Evolutionary conservation across 1,284 basidiomycete species (phyloP).

Genomic region (Neolentinus lepideus): DNA sequence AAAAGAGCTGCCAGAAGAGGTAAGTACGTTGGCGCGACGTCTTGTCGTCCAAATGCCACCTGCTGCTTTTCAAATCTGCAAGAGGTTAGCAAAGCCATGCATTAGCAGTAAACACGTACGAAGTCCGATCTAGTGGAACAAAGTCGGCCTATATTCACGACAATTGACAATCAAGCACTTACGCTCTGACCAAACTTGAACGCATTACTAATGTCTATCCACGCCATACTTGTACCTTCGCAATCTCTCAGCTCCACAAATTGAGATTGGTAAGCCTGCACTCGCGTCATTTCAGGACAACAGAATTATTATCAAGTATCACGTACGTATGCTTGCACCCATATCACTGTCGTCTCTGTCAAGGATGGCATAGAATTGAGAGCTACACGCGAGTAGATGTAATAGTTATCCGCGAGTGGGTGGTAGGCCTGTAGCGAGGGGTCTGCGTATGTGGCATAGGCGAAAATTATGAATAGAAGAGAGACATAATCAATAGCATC

Average conservation of each 20-base stretch:
- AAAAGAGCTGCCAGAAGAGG: constrained; percentile 61
- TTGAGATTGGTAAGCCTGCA: constrained; percentile 50
- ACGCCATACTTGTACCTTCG: constrained; percentile 41
- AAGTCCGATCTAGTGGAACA: constrained; percentile 46
- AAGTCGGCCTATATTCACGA: too few species aligned
- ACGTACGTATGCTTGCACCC: constrained; percentile 46
- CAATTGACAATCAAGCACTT: constrained; percentile 13
- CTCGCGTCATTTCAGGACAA: not conserved
- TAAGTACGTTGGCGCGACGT: constrained; percentile 40
- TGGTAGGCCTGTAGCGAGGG: constrained; percentile 28
- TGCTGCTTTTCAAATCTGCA: constrained; percentile 51
- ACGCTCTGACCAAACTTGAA: constrained; percentile 53
- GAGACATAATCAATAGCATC: constrained; percentile 30
- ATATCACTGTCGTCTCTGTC: constrained; percentile 39
- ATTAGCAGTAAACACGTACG: constrained; percentile 32
- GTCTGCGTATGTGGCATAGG: constrained; percentile 39
- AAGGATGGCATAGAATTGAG: constrained; percentile 39
- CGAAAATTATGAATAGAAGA: constrained; percentile 45
- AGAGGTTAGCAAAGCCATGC: not conserved
- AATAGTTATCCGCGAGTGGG: constrained; percentile 50
- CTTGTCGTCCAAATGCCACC: constrained; percentile 46
- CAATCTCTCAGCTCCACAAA: constrained; percentile 53
- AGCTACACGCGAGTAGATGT: constrained; percentile 43
- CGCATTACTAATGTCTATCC: constrained; percentile 50
- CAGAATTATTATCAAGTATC: not conserved